phyloP scores from a whole-genome alignment of 78 protist species.

The Dictyostelium purpureum region DNA sequence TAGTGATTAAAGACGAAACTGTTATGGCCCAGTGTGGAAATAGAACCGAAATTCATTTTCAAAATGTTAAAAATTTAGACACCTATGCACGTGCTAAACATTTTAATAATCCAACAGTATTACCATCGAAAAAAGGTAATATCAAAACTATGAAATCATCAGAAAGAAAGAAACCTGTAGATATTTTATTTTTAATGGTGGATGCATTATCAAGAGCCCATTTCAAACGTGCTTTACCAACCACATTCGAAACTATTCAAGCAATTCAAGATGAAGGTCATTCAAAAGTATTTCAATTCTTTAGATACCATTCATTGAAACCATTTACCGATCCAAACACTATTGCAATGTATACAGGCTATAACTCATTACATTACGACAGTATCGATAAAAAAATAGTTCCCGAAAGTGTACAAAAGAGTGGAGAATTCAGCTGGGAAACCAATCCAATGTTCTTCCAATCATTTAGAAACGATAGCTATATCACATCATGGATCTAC shows the following conservation, averaged over 20 bases:
- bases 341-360: slow-evolving; percentile 67
- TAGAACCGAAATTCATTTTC: slow-evolving; percentile 12
- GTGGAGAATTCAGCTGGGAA: slow-evolving; percentile 7
- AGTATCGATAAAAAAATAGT: background rate
- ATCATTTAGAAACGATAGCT: slow-evolving; percentile 65
- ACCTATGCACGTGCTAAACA: slow-evolving; percentile 2
- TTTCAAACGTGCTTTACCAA: slow-evolving; percentile 55
- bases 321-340: slow-evolving; percentile 44
- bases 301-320: slow-evolving; percentile 62
- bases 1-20: slow-evolving; percentile 40
- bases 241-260: slow-evolving; percentile 17
- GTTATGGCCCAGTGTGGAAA: slow-evolving; percentile 33
- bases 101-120: background rate
- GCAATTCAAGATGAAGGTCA: slow-evolving; percentile 5
- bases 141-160: background rate
- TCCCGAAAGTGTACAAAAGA: background rate
- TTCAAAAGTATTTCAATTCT: slow-evolving; percentile 56
- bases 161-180: background rate
- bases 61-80: background rate
- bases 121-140: background rate
- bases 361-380: slow-evolving; percentile 13
- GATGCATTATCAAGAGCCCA: slow-evolving; percentile 71
- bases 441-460: slow-evolving; percentile 37
- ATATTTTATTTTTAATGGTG: slow-evolving; percentile 46
- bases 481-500: slow-evolving; percentile 39